These are phyloP conservation scores for Helichrysum umbraculigerum DNA, from an alignment of 129 eudicot genomes.

Conservation along the genomic window DNA sequence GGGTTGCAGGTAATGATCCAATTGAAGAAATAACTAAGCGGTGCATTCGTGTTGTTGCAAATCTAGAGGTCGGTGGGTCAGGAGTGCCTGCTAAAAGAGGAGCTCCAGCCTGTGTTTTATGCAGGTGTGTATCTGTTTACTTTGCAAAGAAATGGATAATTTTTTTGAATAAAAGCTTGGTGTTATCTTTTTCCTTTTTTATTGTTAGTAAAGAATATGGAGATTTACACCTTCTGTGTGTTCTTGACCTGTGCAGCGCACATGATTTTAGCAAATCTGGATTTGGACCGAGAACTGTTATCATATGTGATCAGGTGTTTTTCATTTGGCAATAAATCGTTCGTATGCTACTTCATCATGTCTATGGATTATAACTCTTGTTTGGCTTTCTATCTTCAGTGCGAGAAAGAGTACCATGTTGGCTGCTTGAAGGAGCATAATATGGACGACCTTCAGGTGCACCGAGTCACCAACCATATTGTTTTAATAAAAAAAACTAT, in stretches of 20 bases:
- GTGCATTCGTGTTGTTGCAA: constrained; percentile 67
- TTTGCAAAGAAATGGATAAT: not conserved
- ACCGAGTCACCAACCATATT: not conserved
- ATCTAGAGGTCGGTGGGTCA: constrained; percentile 16
- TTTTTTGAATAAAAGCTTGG: not conserved
- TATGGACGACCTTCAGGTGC: constrained; percentile 64
- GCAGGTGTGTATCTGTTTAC: constrained; percentile 52
- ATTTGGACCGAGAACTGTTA: constrained; percentile 71
- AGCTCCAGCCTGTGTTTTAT: constrained; percentile 64
- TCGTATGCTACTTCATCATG: constrained; percentile 11
- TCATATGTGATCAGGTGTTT: constrained; percentile 90
- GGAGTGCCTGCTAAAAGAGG: constrained; percentile 38
- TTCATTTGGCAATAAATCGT: not conserved
- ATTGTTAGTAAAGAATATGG: not conserved
- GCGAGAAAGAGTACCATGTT: constrained; percentile 90
- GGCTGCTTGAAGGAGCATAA: constrained; percentile 74
- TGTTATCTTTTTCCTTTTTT: not conserved
- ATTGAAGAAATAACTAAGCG: constrained; percentile 59
- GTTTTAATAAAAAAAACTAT: not conserved
- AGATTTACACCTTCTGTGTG: not conserved
- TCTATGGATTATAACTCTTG: constrained; percentile 8
- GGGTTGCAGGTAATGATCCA: constrained; percentile 64
- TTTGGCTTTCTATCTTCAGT: constrained; percentile 42
- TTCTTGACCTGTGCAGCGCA: constrained; percentile 48
- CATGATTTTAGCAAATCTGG: constrained; percentile 63